phyloP scores from a whole-genome alignment of 2,329 filamentous ascomycete genomes.

The Botryotinia convoluta region DNA sequence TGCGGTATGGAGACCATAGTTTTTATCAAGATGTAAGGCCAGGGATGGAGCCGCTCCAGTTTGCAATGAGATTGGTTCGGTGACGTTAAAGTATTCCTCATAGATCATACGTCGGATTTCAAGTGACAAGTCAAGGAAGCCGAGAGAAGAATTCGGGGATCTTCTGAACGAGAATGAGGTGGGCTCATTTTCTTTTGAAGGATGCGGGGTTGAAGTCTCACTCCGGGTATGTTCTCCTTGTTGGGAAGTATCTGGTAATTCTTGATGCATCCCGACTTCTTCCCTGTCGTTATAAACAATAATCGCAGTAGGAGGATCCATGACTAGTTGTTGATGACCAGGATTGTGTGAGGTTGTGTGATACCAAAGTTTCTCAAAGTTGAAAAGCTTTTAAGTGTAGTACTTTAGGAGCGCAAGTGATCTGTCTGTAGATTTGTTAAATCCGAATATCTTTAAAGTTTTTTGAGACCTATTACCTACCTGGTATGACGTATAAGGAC shows the following conservation, averaged over 20 bases:
- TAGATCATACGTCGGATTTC: neutral
- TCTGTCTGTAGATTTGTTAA: neutral
- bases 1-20: neutral
- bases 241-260: neutral
- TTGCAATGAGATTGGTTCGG: neutral
- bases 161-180: neutral
- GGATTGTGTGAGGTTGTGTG: neutral
- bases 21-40: no score
- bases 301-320: neutral
- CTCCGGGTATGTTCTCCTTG: neutral
- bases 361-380: neutral
- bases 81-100: neutral
- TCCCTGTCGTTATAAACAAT: neutral
- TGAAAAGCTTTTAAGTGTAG: neutral
- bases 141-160: neutral
- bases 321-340: neutral
- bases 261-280: neutral
- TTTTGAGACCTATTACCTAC: neutral
- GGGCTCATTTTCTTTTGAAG: neutral
- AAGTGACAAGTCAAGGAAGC: neutral
- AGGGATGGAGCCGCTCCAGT: neutral
- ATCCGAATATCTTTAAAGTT: accelerated
- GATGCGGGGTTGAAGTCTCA: neutral
- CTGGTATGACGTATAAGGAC: neutral
- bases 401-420: neutral